These are phyloP conservation scores for Byssoonygena ceratinophila DNA, from an alignment of 2,329 filamentous ascomycete genomes.

Conservation along the genomic window DNA sequence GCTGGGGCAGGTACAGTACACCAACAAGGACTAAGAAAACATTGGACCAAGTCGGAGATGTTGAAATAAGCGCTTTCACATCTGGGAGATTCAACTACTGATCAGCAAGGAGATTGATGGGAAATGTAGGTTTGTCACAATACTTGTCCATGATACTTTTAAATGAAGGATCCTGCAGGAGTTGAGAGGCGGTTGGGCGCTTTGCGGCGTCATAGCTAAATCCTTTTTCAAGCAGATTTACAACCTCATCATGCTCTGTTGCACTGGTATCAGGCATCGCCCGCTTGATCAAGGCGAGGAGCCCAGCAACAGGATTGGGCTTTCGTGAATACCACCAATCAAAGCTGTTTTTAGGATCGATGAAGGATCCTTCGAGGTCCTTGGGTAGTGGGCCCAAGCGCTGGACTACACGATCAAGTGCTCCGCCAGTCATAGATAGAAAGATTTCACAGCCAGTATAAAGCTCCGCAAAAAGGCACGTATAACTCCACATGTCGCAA, in stretches of 20 bases:
- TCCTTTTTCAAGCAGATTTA: constrained; percentile 20
- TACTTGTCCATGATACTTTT: constrained; percentile 22
- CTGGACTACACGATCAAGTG: constrained; percentile 17
- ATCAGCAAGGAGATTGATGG: too few relatives aligned
- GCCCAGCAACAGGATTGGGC: not conserved
- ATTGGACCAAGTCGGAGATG: too few relatives aligned
- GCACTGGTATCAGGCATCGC: not conserved
- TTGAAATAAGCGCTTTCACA: too few relatives aligned
- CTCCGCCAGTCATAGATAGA: too few relatives aligned
- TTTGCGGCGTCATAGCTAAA: constrained; percentile 22
- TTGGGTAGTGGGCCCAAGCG: constrained; percentile 22
- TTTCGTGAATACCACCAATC: constrained; percentile 24
- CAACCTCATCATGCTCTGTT: constrained; percentile 10
- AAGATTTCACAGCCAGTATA: constrained; percentile 16
- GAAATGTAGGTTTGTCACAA: too few relatives aligned
- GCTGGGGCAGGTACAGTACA: too few relatives aligned
- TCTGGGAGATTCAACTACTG: too few relatives aligned
- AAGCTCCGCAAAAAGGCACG: constrained; percentile 23
- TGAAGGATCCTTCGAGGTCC: constrained; percentile 21
- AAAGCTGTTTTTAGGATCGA: constrained; percentile 10
- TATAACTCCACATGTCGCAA: constrained; percentile 28
- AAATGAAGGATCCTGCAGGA: constrained; percentile 24
- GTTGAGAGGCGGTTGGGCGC: constrained; percentile 21
- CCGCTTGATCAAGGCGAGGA: not conserved
- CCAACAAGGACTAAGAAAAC: too few relatives aligned